Evolutionary conservation across 805 yeast genomes (phyloP).

Genomic region (Kregervanrija fluxuum): DNA sequence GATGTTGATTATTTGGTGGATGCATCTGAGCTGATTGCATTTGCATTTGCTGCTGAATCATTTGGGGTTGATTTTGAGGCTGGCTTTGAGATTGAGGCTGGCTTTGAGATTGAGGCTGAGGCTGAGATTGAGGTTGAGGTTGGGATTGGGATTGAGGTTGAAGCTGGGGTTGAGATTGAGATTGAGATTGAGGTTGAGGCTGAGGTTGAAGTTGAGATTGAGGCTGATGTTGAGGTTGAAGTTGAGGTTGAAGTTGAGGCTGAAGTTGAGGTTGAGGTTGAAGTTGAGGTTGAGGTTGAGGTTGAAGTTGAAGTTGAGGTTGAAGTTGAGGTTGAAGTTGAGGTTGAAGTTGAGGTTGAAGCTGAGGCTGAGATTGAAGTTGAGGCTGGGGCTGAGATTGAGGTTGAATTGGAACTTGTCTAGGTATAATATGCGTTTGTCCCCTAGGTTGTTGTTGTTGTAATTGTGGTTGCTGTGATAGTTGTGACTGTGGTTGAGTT

Average conservation of each 20-base stretch:
- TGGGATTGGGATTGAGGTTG: constrained; percentile 3
- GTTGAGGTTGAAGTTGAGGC: constrained; percentile 1
- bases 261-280: background rate
- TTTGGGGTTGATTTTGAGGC: background rate
- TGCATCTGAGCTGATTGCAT: constrained; percentile 4
- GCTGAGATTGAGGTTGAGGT: constrained; percentile 1
- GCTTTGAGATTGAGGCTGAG: background rate
- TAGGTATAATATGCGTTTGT: constrained; percentile 3
- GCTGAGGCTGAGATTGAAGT: constrained; percentile 9
- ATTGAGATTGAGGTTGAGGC: background rate
- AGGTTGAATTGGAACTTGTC: constrained; percentile 7
- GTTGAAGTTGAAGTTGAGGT: constrained; percentile 8
- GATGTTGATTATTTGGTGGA: constrained; percentile 3
- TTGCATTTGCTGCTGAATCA: constrained; percentile 9
- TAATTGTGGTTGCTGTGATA: constrained; percentile 4
- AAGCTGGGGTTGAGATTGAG: constrained; percentile 4
- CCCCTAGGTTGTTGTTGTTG: constrained; percentile 11
- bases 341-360: constrained; percentile 2
- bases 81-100: background rate
- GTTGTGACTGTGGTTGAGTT: constrained; percentile 14
- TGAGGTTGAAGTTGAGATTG: constrained; percentile 8
- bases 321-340: background rate
- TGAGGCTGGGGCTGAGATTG: constrained; percentile 7
- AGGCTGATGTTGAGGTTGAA: constrained; percentile 8
- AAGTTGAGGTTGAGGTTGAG: constrained; percentile 2